Evolutionary conservation across 2,329 filamentous ascomycete genomes (phyloP).

Genomic region (Microcera coccophila): DNA sequence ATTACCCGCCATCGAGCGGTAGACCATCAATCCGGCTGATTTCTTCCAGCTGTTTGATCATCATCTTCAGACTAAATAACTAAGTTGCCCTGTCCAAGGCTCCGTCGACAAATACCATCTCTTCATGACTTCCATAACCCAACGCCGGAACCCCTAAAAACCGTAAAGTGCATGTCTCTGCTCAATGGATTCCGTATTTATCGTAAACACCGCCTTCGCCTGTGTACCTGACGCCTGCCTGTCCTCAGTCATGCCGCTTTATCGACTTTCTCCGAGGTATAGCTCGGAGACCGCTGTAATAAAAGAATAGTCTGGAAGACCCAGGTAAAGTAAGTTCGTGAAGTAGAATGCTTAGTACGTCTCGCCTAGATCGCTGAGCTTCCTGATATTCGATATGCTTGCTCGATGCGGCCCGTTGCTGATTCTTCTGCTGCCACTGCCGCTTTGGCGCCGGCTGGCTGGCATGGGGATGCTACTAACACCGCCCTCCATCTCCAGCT

Average conservation of each 20-base stretch:
- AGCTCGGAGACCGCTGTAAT: conserved; percentile 21
- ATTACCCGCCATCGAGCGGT: conserved; percentile 24
- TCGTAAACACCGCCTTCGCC: conserved; percentile 31
- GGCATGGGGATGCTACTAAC: conserved; percentile 40
- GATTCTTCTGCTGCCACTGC: conserved; percentile 39
- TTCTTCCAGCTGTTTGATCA: not conserved
- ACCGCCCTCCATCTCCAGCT: conserved; percentile 41
- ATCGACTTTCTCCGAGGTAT: not conserved
- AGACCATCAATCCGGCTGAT: not conserved
- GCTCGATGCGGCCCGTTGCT: conserved; percentile 37
- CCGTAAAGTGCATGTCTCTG: not conserved
- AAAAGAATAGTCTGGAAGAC: conserved; percentile 16
- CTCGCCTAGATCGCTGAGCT: conserved; percentile 50
- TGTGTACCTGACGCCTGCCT: conserved; percentile 25
- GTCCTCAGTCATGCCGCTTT: too few relatives aligned
- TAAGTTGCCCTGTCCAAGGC: not conserved
- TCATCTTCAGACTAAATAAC: not conserved
- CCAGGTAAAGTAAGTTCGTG: conserved; percentile 6
- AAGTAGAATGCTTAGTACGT: conserved; percentile 42
- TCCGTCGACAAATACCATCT: conserved; percentile 27
- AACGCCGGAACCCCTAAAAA: conserved; percentile 21
- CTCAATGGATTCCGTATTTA: conserved; percentile 26
- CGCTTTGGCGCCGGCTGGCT: conserved; percentile 45
- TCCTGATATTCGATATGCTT: conserved; percentile 35
- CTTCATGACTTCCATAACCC: conserved; percentile 29